phyloP scores from a whole-genome alignment of 768 basidiomycete species.

The Trametes villosa region DNA sequence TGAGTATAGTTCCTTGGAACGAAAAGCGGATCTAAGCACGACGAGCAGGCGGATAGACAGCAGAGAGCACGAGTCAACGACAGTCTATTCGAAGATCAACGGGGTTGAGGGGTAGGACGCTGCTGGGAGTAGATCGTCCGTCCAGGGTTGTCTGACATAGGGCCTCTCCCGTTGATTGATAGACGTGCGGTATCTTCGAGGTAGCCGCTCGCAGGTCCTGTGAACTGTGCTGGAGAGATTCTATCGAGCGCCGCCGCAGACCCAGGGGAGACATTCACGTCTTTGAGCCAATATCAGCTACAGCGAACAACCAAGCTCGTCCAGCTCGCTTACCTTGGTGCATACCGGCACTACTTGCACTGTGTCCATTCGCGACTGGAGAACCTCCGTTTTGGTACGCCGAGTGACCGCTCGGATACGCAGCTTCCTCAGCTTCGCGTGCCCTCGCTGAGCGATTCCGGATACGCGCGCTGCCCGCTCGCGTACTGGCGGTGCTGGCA shows the following conservation, averaged over 20 bases:
- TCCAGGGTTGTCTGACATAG: constrained; percentile 30
- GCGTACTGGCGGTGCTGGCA: constrained; percentile 9
- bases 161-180: background rate
- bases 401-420: background rate
- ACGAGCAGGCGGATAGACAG: background rate
- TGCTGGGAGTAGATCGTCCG: constrained; percentile 35
- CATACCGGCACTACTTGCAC: constrained; percentile 4
- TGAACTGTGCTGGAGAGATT: constrained; percentile 15
- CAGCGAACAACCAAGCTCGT: no score
- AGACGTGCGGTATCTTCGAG: constrained; percentile 21
- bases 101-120: constrained; percentile 17
- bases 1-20: background rate
- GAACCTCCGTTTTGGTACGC: constrained; percentile 7
- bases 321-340: constrained; percentile 2
- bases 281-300: no score
- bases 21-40: background rate
- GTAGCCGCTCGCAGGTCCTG: constrained; percentile 28
- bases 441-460: constrained; percentile 19
- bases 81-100: background rate
- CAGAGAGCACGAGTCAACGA: no score
- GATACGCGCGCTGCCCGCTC: constrained; percentile 18
- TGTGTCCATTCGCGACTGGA: background rate
- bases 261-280: constrained; percentile 1
- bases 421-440: constrained; percentile 19
- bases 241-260: background rate